phyloP scores from a whole-genome alignment of 2,329 filamentous ascomycete species.

The Sclerotinia spermophila region DNA sequence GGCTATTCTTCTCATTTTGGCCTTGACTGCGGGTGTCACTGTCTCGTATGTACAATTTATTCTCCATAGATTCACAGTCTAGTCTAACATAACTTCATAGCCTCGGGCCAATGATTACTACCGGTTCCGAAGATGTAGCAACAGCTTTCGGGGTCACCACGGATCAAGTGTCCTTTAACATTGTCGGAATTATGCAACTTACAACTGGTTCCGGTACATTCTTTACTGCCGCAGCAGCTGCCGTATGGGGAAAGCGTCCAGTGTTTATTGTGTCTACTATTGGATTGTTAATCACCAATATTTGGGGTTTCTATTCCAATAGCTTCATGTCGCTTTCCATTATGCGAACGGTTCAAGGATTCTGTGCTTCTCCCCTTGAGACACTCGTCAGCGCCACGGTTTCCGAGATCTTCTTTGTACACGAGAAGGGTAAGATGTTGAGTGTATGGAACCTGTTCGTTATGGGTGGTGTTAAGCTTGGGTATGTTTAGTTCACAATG shows the following conservation, averaged over 20 bases:
- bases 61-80: slow-evolving; percentile 23
- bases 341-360: slow-evolving; percentile 36
- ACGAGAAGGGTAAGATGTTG: slow-evolving; percentile 41
- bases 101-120: slow-evolving; percentile 43
- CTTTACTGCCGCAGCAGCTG: slow-evolving; percentile 42
- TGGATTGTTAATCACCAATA: slow-evolving; percentile 38
- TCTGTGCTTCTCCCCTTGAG: slow-evolving; percentile 35
- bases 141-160: slow-evolving; percentile 39
- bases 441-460: slow-evolving; percentile 32
- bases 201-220: slow-evolving; percentile 43
- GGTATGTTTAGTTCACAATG: slow-evolving; percentile 22
- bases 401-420: slow-evolving; percentile 46
- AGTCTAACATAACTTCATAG: slow-evolving; percentile 24
- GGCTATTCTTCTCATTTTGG: slow-evolving; percentile 30
- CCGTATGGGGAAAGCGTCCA: slow-evolving; percentile 35
- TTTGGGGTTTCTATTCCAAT: slow-evolving; percentile 42
- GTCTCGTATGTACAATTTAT: slow-evolving; percentile 26
- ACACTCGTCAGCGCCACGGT: slow-evolving; percentile 39
- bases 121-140: slow-evolving; percentile 38
- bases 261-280: slow-evolving; percentile 36
- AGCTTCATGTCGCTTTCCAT: slow-evolving; percentile 40
- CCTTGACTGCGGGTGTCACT: slow-evolving; percentile 33
- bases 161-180: slow-evolving; percentile 38
- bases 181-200: slow-evolving; percentile 39
- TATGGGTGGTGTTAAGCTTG: slow-evolving; percentile 33